Conservation (phyloP, 2,329 filamentous ascomycete genomes). For the Aspergillus fructus region DNA sequence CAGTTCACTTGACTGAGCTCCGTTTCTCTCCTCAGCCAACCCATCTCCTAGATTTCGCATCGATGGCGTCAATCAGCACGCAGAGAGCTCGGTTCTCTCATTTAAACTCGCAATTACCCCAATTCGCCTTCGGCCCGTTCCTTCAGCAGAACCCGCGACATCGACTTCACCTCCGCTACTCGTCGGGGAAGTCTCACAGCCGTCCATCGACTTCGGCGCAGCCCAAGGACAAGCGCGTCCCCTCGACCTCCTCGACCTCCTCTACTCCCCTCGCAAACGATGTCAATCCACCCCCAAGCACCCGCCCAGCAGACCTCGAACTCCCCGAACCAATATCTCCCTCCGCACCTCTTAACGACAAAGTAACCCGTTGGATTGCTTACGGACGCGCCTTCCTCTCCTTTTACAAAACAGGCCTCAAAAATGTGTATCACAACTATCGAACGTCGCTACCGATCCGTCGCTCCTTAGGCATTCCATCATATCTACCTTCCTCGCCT, state of each 20-base stretch:
- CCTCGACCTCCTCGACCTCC: slow-evolving; percentile 20
- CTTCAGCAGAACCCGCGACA: neutral
- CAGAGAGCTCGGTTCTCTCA: slow-evolving; percentile 1
- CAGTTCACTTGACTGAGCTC: neutral
- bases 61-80: neutral
- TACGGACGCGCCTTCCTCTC: slow-evolving; percentile 72
- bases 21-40: neutral
- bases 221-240: slow-evolving; percentile 11
- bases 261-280: slow-evolving; percentile 22
- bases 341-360: slow-evolving; percentile 41
- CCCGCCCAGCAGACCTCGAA: slow-evolving; percentile 68
- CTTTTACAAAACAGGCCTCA: slow-evolving; percentile 87
- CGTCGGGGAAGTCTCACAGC: slow-evolving; percentile 19
- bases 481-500: slow-evolving; percentile 35
- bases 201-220: slow-evolving; percentile 22
- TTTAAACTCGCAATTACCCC: neutral
- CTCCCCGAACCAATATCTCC: slow-evolving; percentile 57
- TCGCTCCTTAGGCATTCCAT: slow-evolving; percentile 29
- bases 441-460: slow-evolving; percentile 34
- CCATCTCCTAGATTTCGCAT: neutral
- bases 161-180: slow-evolving; percentile 2
- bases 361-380: slow-evolving; percentile 35
- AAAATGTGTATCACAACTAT: slow-evolving; percentile 69
- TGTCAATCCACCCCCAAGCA: slow-evolving; percentile 71
- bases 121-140: neutral